phyloP scores from a whole-genome alignment of 257 asterid species.

The Primulina huaijiensis region DNA sequence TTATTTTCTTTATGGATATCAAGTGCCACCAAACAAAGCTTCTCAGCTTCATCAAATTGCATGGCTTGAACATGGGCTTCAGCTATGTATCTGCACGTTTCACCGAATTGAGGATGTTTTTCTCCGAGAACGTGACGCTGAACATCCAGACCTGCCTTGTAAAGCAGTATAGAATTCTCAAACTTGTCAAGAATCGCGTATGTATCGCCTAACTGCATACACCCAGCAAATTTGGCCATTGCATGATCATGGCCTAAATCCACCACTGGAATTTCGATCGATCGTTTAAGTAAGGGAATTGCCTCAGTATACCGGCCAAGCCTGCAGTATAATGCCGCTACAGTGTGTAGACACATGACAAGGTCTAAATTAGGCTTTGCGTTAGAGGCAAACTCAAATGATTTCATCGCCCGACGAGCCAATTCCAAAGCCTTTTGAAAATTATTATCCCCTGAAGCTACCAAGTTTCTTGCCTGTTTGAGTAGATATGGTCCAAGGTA shows the following conservation, averaged over 20 bases:
- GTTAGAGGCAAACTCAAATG: slow-evolving; percentile 43
- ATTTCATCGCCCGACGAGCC: slow-evolving; percentile 68
- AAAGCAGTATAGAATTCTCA: slow-evolving; percentile 67
- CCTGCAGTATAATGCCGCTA: slow-evolving; percentile 67
- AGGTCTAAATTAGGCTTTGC: slow-evolving; percentile 55
- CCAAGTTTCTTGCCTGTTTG: slow-evolving; percentile 72
- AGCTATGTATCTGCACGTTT: slow-evolving; percentile 85
- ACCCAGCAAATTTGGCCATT: slow-evolving; percentile 91
- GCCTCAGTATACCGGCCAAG: slow-evolving; percentile 59
- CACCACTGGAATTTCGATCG: slow-evolving; percentile 70
- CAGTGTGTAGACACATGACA: slow-evolving; percentile 82
- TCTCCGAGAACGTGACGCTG: slow-evolving; percentile 79
- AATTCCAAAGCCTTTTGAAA: slow-evolving; percentile 64
- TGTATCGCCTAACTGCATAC: slow-evolving; percentile 96
- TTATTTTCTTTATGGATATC: slow-evolving; percentile 54
- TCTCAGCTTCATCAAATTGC: slow-evolving; percentile 87
- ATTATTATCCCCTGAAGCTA: slow-evolving; percentile 52
- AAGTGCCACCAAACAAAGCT: slow-evolving; percentile 66
- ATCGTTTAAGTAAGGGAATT: slow-evolving; percentile 67
- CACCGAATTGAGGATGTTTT: slow-evolving; percentile 70
- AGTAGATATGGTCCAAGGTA: slow-evolving; percentile 79
- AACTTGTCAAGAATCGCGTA: slow-evolving; percentile 81
- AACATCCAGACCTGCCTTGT: slow-evolving; percentile 81
- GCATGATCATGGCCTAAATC: slow-evolving; percentile 79
- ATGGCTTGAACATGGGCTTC: slow-evolving; percentile 93